Base-by-base conservation (phyloP, 108 stramenopile genomes). In the Cyclostephanos tholiformis region DNA sequence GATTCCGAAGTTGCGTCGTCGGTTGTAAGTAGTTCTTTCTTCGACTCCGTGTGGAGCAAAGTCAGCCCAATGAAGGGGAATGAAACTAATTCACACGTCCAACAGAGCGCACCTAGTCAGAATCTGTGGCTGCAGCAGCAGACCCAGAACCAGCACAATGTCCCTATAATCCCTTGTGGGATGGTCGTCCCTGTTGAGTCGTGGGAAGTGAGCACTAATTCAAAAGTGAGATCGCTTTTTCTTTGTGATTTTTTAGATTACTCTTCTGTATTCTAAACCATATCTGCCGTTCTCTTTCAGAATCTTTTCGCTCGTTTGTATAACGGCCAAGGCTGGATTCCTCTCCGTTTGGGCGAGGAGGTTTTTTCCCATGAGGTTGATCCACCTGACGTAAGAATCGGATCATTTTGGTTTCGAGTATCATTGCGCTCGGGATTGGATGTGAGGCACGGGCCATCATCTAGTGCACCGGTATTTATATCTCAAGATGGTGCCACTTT, bases 331-430 rank as follows among this genome's bases (percentile, higher is more conserved):
- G 94, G 94, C 43, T 95, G 94, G 94, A 83, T 95, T 30, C 91
- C 94, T 17, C 80, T 78, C 0, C 61, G 66, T 49, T 51, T 81
- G 32, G 73, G 69, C 1, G 73, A 51, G 25, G 69, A 62, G 17
- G 10, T 26, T 44, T 82, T 41, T 48, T 50, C 72, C 19, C 35
- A 59, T 53, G 81, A 73, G 55, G 77, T 77, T 12, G 65, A 79
- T n/a, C 8, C 78, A 14, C 94, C 94, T 14, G 88, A 95, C 22
- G 72, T 82, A 68, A 66, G 91, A 57, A 76, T 79, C 69, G 94
- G 94, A 17, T 95, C 94, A 5, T 90, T 95, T 71, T 95, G 94
- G 94, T 91, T 92, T 61, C 65, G 94, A 63, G 91, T 95, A 6
- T 67, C 82, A 52, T 71, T 84, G 20, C 58, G 35, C 16, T 50